These are phyloP conservation scores for Cyberlindnera mississippiensis DNA, from an alignment of 805 yeast genomes.

Conservation along the genomic window DNA sequence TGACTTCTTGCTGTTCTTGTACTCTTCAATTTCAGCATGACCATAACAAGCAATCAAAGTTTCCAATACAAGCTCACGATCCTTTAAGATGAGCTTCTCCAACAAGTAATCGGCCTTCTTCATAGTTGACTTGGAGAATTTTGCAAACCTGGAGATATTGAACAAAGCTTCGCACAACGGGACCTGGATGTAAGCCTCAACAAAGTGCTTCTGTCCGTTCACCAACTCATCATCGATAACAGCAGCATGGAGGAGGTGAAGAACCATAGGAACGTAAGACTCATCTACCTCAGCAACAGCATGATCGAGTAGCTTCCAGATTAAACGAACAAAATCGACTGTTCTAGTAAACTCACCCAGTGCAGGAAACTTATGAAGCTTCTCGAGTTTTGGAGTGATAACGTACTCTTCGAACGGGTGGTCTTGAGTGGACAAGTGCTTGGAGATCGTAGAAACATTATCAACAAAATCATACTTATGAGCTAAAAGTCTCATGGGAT, in stretches of 20 bases:
- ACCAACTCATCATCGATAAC: conserved; percentile 45
- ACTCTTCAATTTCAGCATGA: conserved; percentile 44
- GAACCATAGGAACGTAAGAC: conserved; percentile 50
- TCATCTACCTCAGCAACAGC: conserved; percentile 50
- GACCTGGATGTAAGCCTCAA: conserved; percentile 40
- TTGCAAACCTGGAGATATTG: conserved; percentile 43
- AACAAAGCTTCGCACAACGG: conserved; percentile 45
- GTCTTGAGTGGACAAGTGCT: conserved; percentile 35
- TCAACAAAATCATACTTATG: conserved; percentile 46
- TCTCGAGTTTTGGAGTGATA: conserved; percentile 42
- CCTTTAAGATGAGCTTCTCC: conserved; percentile 46
- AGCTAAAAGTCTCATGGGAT: conserved; percentile 52
- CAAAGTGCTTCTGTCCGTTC: conserved; percentile 37
- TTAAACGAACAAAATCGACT: conserved; percentile 47
- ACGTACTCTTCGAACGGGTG: conserved; percentile 34
- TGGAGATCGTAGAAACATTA: conserved; percentile 43
- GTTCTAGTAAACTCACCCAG: conserved; percentile 52
- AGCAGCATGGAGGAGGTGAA: conserved; percentile 68
- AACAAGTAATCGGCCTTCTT: conserved; percentile 56
- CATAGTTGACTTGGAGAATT: conserved; percentile 44
- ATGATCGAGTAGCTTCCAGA: conserved; percentile 53
- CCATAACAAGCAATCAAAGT: conserved; percentile 57
- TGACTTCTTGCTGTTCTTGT: conserved; percentile 43
- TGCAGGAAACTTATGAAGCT: conserved; percentile 33
- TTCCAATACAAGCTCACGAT: conserved; percentile 43